Evolutionary conservation across 1,284 basidiomycete species (phyloP).

Genomic region (Xerocomus subilludens): DNA sequence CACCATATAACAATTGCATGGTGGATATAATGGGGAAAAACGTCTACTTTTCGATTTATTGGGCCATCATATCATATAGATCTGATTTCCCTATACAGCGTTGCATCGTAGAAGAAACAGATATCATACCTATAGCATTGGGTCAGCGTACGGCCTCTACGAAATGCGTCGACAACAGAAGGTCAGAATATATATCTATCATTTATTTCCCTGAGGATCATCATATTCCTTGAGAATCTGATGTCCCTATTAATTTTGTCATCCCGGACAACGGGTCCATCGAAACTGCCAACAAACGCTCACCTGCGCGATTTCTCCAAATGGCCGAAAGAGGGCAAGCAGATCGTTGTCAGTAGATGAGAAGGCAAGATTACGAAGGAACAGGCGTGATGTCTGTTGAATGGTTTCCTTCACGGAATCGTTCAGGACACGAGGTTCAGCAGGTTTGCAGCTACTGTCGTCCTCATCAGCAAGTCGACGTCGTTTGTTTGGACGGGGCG

Average conservation of each 20-base stretch:
- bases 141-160: constrained; percentile 21
- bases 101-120: constrained; percentile 5
- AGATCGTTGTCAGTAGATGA: constrained; percentile 83
- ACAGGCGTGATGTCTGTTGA: constrained; percentile 82
- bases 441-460: constrained; percentile 46
- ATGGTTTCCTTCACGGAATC: constrained; percentile 73
- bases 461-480: constrained; percentile 55
- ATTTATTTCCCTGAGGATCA: constrained; percentile 68
- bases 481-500: constrained; percentile 75
- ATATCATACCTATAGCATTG: constrained; percentile 35
- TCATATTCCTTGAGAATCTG: constrained; percentile 65
- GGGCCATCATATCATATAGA: background rate
- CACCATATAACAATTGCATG: constrained; percentile 17
- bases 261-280: constrained; percentile 53
- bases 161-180: constrained; percentile 11
- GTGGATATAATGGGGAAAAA: background rate
- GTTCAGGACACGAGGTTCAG: constrained; percentile 38
- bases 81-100: background rate
- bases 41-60: background rate
- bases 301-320: constrained; percentile 81
- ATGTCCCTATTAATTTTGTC: constrained; percentile 71
- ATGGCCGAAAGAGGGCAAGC: constrained; percentile 72
- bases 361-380: constrained; percentile 92
- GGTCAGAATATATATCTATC: constrained; percentile 56
- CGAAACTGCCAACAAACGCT: constrained; percentile 43